Conservation (phyloP, 805 yeast genomes). For the Priceomyces castillae region DNA sequence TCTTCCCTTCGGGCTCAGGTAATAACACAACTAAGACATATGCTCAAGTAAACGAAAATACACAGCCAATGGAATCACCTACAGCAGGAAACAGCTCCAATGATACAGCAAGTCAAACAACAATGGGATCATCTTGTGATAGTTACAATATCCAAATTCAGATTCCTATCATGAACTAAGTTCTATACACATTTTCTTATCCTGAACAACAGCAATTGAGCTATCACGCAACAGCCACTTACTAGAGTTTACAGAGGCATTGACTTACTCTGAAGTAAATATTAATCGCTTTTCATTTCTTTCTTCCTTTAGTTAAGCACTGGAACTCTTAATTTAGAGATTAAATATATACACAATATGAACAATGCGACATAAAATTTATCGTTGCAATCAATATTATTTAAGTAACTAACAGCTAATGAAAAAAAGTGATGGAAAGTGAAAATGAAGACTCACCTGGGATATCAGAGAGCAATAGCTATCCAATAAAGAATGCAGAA, state of each 20-base stretch:
- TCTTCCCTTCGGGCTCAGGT: conserved; percentile 9
- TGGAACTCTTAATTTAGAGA: too few species aligned
- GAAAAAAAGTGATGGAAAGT: neutral
- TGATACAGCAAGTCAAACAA: conserved; percentile 14
- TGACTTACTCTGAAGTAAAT: too few species aligned
- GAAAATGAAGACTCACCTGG: neutral
- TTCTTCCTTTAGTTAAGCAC: too few species aligned
- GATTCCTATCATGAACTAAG: conserved; percentile 13
- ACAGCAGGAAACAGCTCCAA: conserved; percentile 1
- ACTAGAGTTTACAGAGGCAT: too few species aligned
- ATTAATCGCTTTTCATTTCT: too few species aligned
- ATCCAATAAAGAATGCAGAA: conserved; percentile 7
- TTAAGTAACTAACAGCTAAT: neutral
- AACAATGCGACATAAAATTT: too few species aligned
- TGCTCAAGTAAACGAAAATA: neutral
- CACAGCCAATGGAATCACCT: neutral
- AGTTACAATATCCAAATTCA: conserved; percentile 30
- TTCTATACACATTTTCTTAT: neutral
- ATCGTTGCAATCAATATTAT: too few species aligned
- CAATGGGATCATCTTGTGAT: conserved; percentile 19
- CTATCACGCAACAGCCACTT: too few species aligned
- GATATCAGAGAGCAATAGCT: neutral
- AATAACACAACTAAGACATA: neutral
- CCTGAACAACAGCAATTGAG: too few species aligned
- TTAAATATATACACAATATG: too few species aligned